These are phyloP conservation scores for Platanthera zijinensis DNA, from an alignment of 106 monocot genomes.

Conservation along the genomic window DNA sequence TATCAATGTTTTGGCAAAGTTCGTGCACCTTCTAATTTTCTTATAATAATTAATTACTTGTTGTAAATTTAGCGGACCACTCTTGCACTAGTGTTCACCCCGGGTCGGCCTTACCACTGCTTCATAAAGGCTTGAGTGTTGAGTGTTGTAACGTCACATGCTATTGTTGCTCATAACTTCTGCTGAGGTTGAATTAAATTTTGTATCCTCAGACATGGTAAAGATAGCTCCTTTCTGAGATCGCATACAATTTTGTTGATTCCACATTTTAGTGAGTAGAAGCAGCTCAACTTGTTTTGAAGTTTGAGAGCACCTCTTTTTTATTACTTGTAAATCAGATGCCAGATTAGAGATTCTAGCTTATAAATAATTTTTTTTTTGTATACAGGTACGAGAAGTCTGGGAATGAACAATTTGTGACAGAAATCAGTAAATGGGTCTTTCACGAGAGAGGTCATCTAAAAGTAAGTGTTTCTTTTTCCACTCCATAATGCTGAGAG, in stretches of 20 bases:
- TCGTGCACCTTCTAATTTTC: too few species aligned
- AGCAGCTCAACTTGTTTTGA: background rate
- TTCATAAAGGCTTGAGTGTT: too few species aligned
- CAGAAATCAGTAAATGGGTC: conserved; percentile 94
- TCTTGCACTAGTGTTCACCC: too few species aligned
- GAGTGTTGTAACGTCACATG: background rate
- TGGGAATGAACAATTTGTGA: conserved; percentile 83
- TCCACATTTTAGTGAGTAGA: background rate
- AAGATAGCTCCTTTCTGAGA: background rate
- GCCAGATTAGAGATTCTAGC: background rate
- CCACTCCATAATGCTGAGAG: background rate
- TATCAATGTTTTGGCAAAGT: too few species aligned
- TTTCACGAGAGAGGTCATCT: conserved; percentile 99
- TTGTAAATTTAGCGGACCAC: too few species aligned
- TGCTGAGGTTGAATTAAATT: background rate
- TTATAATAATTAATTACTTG: too few species aligned
- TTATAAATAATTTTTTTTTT: background rate
- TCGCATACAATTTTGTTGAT: too few species aligned
- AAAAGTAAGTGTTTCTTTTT: conserved; percentile 40
- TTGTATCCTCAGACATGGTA: background rate
- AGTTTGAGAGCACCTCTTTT: background rate
- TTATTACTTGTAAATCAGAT: background rate
- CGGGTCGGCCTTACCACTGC: too few species aligned
- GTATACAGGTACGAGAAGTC: conserved; percentile 59
- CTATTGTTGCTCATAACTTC: conserved; percentile 1